Evolutionary conservation across 2,329 filamentous ascomycete genomes (phyloP).

Genomic region (Sporothrix curviconia): DNA sequence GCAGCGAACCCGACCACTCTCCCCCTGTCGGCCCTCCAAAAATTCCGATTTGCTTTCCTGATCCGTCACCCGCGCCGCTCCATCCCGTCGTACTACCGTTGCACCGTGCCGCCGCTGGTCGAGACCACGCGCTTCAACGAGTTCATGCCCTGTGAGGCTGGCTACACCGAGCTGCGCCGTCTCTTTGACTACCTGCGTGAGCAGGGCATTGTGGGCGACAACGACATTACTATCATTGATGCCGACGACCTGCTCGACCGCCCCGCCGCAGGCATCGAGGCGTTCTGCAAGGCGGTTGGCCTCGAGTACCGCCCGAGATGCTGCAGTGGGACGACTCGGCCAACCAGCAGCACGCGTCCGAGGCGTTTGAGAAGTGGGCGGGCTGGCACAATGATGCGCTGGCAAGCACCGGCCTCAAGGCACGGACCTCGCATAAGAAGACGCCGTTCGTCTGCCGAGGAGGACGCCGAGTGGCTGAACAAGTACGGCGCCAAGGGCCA

Average conservation of each 20-base stretch:
- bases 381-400: slow-evolving; percentile 97
- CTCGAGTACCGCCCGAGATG: slow-evolving; percentile 73
- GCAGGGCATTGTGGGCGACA: slow-evolving; percentile 62
- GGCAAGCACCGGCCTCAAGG: slow-evolving; percentile 67
- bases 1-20: slow-evolving; percentile 75
- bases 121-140: slow-evolving; percentile 76
- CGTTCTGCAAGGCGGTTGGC: slow-evolving; percentile 76
- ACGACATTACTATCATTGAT: slow-evolving; percentile 77
- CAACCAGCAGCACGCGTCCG: slow-evolving; percentile 59
- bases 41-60: slow-evolving; percentile 92
- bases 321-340: slow-evolving; percentile 75
- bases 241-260: slow-evolving; percentile 90
- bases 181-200: slow-evolving; percentile 78
- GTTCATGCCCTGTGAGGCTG: slow-evolving; percentile 83
- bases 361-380: slow-evolving; percentile 91
- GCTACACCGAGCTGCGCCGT: slow-evolving; percentile 79
- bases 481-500: slow-evolving; percentile 69
- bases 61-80: slow-evolving; percentile 91
- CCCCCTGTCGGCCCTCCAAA: slow-evolving; percentile 63
- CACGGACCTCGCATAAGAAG: slow-evolving; percentile 53
- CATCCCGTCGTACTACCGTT: slow-evolving; percentile 91
- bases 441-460: slow-evolving; percentile 44
- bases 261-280: slow-evolving; percentile 65
- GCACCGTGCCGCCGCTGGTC: slow-evolving; percentile 81
- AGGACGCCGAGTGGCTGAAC: slow-evolving; percentile 64